Evolutionary conservation across 1,284 basidiomycete species (phyloP).

Genomic region (Cryptococcus maquisensis): DNA sequence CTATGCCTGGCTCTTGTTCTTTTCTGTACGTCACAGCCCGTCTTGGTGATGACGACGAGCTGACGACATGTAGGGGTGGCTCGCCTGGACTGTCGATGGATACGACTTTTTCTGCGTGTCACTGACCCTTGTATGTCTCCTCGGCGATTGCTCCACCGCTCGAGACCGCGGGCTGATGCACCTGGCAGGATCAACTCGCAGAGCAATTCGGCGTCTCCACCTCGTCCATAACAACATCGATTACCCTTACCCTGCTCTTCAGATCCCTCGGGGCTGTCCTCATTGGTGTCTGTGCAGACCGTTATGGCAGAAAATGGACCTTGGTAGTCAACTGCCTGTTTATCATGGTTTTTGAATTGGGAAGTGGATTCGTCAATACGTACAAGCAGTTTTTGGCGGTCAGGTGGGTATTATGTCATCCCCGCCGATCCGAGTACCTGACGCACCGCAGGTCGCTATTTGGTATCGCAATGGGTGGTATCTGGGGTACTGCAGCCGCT

Average conservation of each 20-base stretch:
- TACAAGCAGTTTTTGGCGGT: constrained; percentile 53
- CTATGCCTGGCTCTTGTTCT: constrained; percentile 55
- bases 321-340: constrained; percentile 70
- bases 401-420: constrained; percentile 31
- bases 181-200: constrained; percentile 50
- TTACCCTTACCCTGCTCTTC: constrained; percentile 89
- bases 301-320: constrained; percentile 92
- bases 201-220: constrained; percentile 36
- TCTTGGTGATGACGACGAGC: background rate
- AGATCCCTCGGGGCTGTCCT: constrained; percentile 80
- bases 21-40: constrained; percentile 45
- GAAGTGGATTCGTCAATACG: constrained; percentile 54
- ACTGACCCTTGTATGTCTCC: constrained; percentile 55
- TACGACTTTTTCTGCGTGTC: constrained; percentile 73
- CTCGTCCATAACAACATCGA: constrained; percentile 57
- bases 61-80: constrained; percentile 52
- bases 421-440: background rate
- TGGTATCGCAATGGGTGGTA: constrained; percentile 74
- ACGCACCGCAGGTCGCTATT: constrained; percentile 62
- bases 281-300: constrained; percentile 71
- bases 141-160: too few species aligned
- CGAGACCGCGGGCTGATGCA: too few species aligned
- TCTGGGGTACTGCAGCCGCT: constrained; percentile 49
- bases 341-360: constrained; percentile 72
- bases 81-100: constrained; percentile 56